Conservation (phyloP, 305 asterid species). For the Fraxinus sp. region DNA sequence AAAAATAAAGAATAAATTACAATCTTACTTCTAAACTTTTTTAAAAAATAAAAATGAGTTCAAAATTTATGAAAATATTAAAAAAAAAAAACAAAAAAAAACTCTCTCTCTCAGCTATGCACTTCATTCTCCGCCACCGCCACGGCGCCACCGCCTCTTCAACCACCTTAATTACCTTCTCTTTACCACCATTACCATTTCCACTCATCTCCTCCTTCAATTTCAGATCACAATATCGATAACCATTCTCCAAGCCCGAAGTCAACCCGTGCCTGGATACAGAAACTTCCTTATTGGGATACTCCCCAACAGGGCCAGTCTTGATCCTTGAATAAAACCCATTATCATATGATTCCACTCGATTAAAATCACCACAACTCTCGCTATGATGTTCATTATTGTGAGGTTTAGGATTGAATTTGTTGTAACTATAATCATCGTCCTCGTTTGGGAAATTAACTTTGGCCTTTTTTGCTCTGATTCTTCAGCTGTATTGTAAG, state of each 20-base stretch:
- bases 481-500: conserved; percentile 76
- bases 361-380: not conserved
- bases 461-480: conserved; percentile 82
- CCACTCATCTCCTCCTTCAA: conserved; percentile 20
- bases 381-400: not conserved
- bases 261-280: not conserved
- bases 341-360: not conserved
- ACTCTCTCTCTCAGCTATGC: conserved; percentile 48
- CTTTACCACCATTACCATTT: not conserved
- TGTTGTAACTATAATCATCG: not conserved
- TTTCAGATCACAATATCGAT: not conserved
- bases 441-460: conserved; percentile 69
- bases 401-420: not conserved
- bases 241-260: not conserved
- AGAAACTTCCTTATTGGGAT: not conserved
- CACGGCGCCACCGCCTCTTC: not conserved
- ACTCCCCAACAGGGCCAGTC: not conserved
- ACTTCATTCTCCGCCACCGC: conserved; percentile 35
- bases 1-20: no score
- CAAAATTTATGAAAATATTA: no score
- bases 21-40: no score
- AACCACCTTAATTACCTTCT: not conserved
- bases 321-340: not conserved
- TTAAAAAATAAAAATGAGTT: no score
- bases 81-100: no score